Evolutionary conservation across 345 rosid genomes (phyloP).

Genomic region (Psidium friedrichsthalianum): DNA sequence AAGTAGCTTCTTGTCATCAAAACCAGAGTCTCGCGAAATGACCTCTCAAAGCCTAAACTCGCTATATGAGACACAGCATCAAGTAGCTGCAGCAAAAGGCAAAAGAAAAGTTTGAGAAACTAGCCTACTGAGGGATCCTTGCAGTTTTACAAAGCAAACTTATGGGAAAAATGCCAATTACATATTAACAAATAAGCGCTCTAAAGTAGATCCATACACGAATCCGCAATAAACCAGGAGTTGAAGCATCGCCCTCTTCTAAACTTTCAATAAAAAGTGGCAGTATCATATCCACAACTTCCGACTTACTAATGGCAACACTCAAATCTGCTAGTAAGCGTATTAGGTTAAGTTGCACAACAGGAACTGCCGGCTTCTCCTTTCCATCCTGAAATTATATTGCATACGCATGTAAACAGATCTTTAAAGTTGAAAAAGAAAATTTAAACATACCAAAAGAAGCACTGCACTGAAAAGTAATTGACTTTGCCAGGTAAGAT

Average conservation of each 20-base stretch:
- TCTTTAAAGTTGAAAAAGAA: neutral
- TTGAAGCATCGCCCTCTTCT: constrained; percentile 96
- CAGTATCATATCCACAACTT: constrained; percentile 94
- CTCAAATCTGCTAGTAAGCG: constrained; percentile 88
- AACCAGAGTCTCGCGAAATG: constrained; percentile 95
- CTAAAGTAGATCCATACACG: constrained; percentile 47
- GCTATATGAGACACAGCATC: constrained; percentile 97
- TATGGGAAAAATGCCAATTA: neutral
- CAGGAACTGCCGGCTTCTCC: constrained; percentile 65
- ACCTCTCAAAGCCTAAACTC: constrained; percentile 96
- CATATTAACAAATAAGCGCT: constrained; percentile 13
- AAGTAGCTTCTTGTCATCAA: constrained; percentile 92
- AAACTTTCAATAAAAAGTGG: constrained; percentile 93
- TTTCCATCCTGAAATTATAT: constrained; percentile 56
- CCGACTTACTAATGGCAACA: constrained; percentile 82
- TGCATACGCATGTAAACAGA: neutral
- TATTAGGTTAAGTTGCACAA: constrained; percentile 81
- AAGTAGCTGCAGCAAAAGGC: constrained; percentile 60
- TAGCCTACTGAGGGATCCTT: neutral
- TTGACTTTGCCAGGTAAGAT: neutral
- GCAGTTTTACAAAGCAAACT: neutral
- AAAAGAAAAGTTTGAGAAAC: constrained; percentile 10
- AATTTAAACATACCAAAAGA: neutral
- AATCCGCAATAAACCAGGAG: constrained; percentile 82
- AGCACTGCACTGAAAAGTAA: neutral